phyloP scores from a whole-genome alignment of 352 stramenopile species.

The Globisporangium recalcitrans region DNA sequence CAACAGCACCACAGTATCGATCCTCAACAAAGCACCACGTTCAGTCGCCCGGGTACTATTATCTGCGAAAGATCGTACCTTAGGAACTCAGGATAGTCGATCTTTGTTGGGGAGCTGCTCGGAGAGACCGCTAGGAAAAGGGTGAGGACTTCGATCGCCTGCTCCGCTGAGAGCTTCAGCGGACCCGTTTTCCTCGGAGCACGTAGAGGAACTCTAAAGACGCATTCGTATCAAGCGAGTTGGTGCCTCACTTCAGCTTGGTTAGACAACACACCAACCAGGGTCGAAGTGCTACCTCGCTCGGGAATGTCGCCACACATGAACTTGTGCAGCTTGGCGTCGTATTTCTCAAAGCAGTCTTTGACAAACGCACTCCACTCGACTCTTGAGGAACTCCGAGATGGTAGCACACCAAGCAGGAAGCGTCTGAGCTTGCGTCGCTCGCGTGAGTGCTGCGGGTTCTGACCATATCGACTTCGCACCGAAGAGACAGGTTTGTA shows the following conservation, averaged over 20 bases:
- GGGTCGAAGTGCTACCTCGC: too few relatives aligned
- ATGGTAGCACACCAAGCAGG: constrained; percentile 17
- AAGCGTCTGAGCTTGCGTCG: constrained; percentile 39
- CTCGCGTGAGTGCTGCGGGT: constrained; percentile 32
- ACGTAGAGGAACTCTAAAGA: constrained; percentile 40
- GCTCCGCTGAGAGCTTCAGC: constrained; percentile 29
- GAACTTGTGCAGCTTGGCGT: constrained; percentile 27
- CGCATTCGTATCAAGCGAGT: too few relatives aligned
- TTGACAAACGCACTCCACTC: constrained; percentile 29
- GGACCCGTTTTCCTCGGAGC: constrained; percentile 18
- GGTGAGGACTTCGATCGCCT: constrained; percentile 26
- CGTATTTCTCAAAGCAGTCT: constrained; percentile 36
- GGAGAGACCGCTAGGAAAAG: constrained; percentile 34
- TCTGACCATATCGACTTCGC: constrained; percentile 40
- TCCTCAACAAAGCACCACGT: too few relatives aligned
- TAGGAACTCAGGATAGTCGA: constrained; percentile 43
- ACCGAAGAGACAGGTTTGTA: too few relatives aligned
- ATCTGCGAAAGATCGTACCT: constrained; percentile 9
- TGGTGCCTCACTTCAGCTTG: too few relatives aligned
- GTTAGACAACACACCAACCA: too few relatives aligned
- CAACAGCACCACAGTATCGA: too few relatives aligned
- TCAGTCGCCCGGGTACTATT: too few relatives aligned
- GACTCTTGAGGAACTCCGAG: constrained; percentile 9
- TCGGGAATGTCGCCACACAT: constrained; percentile 24
- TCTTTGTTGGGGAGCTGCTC: constrained; percentile 12